phyloP scores from a whole-genome alignment of 371 early-diverging fungal genomes.

The Fennellomyces sp. region DNA sequence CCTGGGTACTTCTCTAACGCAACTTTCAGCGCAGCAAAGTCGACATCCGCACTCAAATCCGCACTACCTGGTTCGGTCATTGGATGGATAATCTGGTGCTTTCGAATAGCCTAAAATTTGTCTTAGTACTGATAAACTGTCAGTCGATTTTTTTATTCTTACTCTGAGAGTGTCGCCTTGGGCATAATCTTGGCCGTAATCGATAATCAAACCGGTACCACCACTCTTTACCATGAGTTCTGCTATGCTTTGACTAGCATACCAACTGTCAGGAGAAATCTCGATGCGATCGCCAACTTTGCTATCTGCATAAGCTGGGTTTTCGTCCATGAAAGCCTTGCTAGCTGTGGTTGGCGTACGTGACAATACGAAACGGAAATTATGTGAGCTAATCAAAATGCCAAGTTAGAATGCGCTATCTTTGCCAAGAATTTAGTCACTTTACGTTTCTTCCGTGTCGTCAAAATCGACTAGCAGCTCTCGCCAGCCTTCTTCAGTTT shows the following conservation, averaged over 20 bases:
- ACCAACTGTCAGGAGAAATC: constrained; percentile 81
- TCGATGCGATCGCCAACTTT: constrained; percentile 82
- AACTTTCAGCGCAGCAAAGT: constrained; percentile 78
- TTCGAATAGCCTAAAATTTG: constrained; percentile 73
- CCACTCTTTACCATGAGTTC: constrained; percentile 60
- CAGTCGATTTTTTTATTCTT: constrained; percentile 16
- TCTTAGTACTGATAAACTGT: not conserved
- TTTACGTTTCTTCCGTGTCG: constrained; percentile 57
- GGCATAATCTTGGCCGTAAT: constrained; percentile 88
- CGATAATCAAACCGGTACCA: constrained; percentile 84
- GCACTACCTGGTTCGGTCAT: constrained; percentile 82
- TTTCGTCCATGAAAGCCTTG: constrained; percentile 54
- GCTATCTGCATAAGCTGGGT: constrained; percentile 37
- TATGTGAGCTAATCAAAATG: constrained; percentile 57
- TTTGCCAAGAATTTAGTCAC: not conserved
- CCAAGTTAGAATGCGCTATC: not conserved
- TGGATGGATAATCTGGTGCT: constrained; percentile 81
- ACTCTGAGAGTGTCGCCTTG: constrained; percentile 85
- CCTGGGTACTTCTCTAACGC: constrained; percentile 47
- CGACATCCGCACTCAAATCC: constrained; percentile 94
- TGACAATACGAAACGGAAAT: constrained; percentile 82
- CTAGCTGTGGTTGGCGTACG: constrained; percentile 71
- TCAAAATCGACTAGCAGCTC: constrained; percentile 90
- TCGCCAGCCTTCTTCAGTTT: constrained; percentile 81
- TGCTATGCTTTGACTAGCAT: constrained; percentile 65